Base-by-base conservation (phyloP, 331 rosid genomes). In the Rosa hybrid region DNA sequence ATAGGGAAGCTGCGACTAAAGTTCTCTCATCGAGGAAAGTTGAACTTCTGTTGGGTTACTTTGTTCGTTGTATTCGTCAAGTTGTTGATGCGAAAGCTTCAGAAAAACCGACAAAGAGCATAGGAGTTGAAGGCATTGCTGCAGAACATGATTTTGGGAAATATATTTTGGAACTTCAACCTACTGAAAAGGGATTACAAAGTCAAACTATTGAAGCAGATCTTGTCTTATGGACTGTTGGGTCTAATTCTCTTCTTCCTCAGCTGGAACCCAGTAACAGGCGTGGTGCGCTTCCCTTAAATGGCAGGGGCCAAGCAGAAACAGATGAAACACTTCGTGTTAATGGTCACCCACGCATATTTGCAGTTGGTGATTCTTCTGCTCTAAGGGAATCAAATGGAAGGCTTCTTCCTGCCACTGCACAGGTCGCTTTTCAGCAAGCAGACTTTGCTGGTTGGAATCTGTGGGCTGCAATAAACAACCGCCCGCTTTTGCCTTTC, bases 381-480 rank as follows among this genome's bases (percentile, higher is more conserved):
- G 80, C 99, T 49, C 62, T 90, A 60, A 88, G 99, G 83, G 98
- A 95, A 79, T 81, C 97, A 53, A 88, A 84, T 53, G 99, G 99
- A 86, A 87, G 85, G 89, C 86, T 91, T 76, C 97, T 95, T 89
- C 99, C 99, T 54, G 96, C 98, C 77, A 95, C 97, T 3, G 99
- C 99, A 30, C 99, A 95, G 94, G 99, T 95, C 83, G 98, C 99
- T 27, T 92, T 95, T 88, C 99, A 95, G 88, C 98, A 95, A 84
- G 99, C 99, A 3, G 99, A 93, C 86, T 95, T 95, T 81, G 81
- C 96, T 77, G 99, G 97, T 78, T 95, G 98, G 99, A 95, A 95
- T 86, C 88, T 92, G 69, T 95, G 98, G 99, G 99, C 98, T 85
- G 97, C 97, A 42, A 93, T 95, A 87, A 95, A 93, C 72, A 89